Evolutionary conservation across 2,329 filamentous ascomycete genomes (phyloP), one percentile per base, ranked within the genome.

Genomic region (Fusarium oxysporum): DNA sequence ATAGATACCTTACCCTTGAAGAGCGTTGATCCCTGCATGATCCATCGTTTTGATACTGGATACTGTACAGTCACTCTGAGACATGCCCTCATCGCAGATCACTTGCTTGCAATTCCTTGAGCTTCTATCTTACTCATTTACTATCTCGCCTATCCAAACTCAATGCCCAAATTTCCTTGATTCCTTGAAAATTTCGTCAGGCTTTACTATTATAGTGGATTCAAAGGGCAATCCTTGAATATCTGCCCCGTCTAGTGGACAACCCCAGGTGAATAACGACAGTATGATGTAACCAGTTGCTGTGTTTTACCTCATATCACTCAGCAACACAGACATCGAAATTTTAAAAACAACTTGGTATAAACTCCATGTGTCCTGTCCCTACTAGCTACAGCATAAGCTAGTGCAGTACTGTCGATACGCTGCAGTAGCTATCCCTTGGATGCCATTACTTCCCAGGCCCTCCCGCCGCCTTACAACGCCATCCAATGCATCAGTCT

Each of bases 401-500:
- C 16, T 50, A 54, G 50, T 40, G 33, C 19, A n/a, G 45, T 59
- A 65, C 51, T 32, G 37, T 43, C 35, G 13, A 23, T 53, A 43
- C 41, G 25, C 38, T 14, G 37, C 28, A 44, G 38, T 65, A 65
- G 47, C 38, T 60, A 47, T 16, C 28, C 28, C 40, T 50, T 50
- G 45, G n/a, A 50, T 53, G 32, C 14, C 35, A 37, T 33, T 48
- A 30, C n/a, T 53, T 59, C 25, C 68, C 40, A 53, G 25, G 32
- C 63, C 47, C 35, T 58, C 53, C 37, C 61, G 17, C 25, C 33
- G 35, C 50, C 50, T 53, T 71, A 14, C 55, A 73, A 73, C 71
- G 68, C 71, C 71, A 65, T 69, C 58, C 58, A 53, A 65, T 69
- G 45, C 65, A 65, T 48, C 59, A 57, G 63, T 61, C 63, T 48